phyloP scores from a whole-genome alignment of 164 flowering plant species.

The Berberis thunbergii region DNA sequence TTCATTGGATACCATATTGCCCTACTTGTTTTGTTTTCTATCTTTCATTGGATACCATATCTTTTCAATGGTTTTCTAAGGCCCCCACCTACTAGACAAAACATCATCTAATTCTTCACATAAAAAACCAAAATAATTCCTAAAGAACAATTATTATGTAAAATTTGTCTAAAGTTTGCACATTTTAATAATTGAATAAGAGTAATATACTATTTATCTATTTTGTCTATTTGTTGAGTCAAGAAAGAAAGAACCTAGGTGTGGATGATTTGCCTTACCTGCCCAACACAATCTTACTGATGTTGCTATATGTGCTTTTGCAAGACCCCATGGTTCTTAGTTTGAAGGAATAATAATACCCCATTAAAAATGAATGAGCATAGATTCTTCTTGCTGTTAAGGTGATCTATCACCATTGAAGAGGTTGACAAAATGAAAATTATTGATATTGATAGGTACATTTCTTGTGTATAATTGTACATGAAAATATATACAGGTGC shows the following conservation, averaged over 20 bases:
- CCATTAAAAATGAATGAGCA: background rate
- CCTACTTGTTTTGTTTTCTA: too few relatives aligned
- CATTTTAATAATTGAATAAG: too few relatives aligned
- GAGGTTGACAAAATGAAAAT: too few relatives aligned
- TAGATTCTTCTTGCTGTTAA: background rate
- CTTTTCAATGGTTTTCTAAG: background rate
- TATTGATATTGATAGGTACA: too few relatives aligned
- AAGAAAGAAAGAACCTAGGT: background rate
- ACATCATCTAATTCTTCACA: background rate
- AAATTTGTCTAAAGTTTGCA: background rate
- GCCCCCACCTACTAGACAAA: background rate
- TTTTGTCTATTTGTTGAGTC: too few relatives aligned
- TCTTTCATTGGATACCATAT: background rate
- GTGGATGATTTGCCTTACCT: background rate
- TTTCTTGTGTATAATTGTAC: too few relatives aligned
- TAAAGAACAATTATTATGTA: background rate
- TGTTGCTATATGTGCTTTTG: background rate
- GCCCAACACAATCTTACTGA: slow-evolving; percentile 4
- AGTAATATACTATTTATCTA: too few relatives aligned
- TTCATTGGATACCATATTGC: too few relatives aligned
- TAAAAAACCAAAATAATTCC: background rate
- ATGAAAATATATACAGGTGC: too few relatives aligned
- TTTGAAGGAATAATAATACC: background rate
- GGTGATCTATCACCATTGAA: too few relatives aligned
- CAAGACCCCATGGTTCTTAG: background rate